These are phyloP conservation scores for Paecilomyces variotii DNA, from an alignment of 2,329 filamentous ascomycete genomes.

Conservation along the genomic window DNA sequence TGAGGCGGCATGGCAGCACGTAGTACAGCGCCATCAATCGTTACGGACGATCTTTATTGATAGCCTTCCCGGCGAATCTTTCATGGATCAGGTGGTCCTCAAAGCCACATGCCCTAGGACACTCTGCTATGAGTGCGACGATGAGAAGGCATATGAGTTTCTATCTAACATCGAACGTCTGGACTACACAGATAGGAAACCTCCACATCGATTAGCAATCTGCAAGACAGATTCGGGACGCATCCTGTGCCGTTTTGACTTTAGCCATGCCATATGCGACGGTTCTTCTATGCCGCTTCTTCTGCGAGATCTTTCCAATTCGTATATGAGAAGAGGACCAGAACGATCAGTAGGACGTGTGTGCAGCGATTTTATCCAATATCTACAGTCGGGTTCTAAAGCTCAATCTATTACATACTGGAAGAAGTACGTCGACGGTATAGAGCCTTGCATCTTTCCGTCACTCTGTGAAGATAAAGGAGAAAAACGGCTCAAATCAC, in stretches of 20 bases:
- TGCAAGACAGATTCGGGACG: constrained; percentile 21
- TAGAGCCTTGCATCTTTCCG: constrained; percentile 43
- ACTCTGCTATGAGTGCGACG: background rate
- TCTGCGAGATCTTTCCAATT: constrained; percentile 31
- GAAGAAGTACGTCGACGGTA: constrained; percentile 36
- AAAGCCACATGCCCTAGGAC: background rate
- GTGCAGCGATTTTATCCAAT: constrained; percentile 8
- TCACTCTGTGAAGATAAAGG: constrained; percentile 9
- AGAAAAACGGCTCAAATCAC: constrained; percentile 5
- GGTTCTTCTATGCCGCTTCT: constrained; percentile 38
- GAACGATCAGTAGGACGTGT: background rate
- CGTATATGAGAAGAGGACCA: constrained; percentile 18
- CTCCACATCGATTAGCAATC: constrained; percentile 32
- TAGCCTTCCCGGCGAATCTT: constrained; percentile 4
- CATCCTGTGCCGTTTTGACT: constrained; percentile 34
- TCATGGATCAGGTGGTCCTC: constrained; percentile 9
- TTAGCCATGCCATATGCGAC: constrained; percentile 40
- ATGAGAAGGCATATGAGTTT: background rate
- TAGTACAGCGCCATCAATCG: constrained; percentile 9
- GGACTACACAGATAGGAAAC: constrained; percentile 10
- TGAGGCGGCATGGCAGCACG: constrained; percentile 9
- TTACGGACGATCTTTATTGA: constrained; percentile 11
- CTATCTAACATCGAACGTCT: constrained; percentile 1
- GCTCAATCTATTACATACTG: constrained; percentile 35
- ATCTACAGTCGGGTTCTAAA: constrained; percentile 20